phyloP scores from a whole-genome alignment of 1,284 basidiomycete species.

The Dichomitus squalens region DNA sequence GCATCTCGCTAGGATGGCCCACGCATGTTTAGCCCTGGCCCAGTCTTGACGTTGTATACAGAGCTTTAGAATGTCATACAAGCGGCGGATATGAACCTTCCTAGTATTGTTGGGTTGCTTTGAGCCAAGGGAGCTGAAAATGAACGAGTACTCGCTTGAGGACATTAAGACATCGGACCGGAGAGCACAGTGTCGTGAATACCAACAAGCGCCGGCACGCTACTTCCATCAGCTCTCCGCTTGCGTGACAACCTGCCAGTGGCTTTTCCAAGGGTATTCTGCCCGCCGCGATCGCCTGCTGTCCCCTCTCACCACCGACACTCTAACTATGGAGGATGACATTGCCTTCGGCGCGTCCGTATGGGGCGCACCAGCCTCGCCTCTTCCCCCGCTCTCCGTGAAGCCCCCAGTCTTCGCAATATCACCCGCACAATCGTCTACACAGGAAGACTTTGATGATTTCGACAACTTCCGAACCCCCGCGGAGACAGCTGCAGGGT shows the following conservation, averaged over 20 bases:
- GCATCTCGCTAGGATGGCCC: slow-evolving; percentile 82
- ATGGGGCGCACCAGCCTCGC: slow-evolving; percentile 54
- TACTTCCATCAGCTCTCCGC: too few relatives aligned
- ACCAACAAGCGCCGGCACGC: slow-evolving; percentile 5
- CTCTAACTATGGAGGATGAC: slow-evolving; percentile 63
- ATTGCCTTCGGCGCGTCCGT: slow-evolving; percentile 70
- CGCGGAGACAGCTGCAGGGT: slow-evolving; percentile 40
- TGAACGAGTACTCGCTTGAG: slow-evolving; percentile 43
- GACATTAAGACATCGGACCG: slow-evolving; percentile 27
- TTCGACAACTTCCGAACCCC: slow-evolving; percentile 72
- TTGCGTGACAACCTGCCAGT: neutral
- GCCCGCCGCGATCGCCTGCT: neutral
- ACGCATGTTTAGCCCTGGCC: slow-evolving; percentile 69
- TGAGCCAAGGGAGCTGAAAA: slow-evolving; percentile 56
- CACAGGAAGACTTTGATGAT: slow-evolving; percentile 58
- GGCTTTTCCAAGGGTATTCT: neutral
- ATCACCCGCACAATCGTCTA: slow-evolving; percentile 35
- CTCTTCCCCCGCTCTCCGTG: slow-evolving; percentile 30
- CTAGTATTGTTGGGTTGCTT: slow-evolving; percentile 53
- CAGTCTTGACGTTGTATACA: slow-evolving; percentile 73
- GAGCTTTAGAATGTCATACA: slow-evolving; percentile 76
- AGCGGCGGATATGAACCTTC: slow-evolving; percentile 69
- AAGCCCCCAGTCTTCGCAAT: slow-evolving; percentile 26
- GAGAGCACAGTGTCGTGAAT: neutral
- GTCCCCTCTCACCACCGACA: neutral